Evolutionary conservation across 148 eudicot species (phyloP), one percentile per base, ranked within the genome.

Genomic region (Persicaria tinctoria): DNA sequence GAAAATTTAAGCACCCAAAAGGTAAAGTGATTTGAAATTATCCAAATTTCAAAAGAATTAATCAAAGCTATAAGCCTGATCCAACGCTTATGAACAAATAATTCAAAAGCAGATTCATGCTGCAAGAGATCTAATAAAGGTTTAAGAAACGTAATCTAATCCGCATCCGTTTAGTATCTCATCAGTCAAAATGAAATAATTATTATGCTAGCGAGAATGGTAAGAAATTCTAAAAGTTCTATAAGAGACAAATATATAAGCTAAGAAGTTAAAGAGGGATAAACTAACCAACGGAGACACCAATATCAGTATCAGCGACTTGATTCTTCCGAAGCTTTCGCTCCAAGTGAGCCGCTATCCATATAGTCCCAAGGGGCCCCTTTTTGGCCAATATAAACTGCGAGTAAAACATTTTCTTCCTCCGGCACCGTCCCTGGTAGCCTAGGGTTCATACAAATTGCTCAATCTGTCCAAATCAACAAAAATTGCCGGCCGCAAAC

Each of bases 271-370:
- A 11, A 55, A 27, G 68, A 8, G 1, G 18, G 12, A 20, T 18
- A 57, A 68, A 83, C 89, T 86, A 18, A 95, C 98, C 98, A 68
- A 95, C 98, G 20, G 98, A 92, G 73, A 86, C 92, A 18, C 96
- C 93, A 57, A 95, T 92, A 84, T 95, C 97, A 32, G 98, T 95
- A 81, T 92, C 97, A 72, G 97, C 97, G 60, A 92, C 97, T 81
- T 95, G 98, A 85, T 92, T 92, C 86, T 95, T 95, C 64, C 98
- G 82, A 49, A 95, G 91, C 85, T 95, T 95, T 68, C 97, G 82
- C 82, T 95, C 97, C 86, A 95, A 83, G 85, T 95, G 98, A 6
- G 98, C 98, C 7, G 98, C 98, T 45, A 92, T 91, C 98, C 98
- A 95, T 77, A 95, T 92, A 17, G 97, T 92, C 14, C 98, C 98